phyloP scores from a whole-genome alignment of 495 filamentous ascomycete species.

The Aspergillus carlsbadensis region DNA sequence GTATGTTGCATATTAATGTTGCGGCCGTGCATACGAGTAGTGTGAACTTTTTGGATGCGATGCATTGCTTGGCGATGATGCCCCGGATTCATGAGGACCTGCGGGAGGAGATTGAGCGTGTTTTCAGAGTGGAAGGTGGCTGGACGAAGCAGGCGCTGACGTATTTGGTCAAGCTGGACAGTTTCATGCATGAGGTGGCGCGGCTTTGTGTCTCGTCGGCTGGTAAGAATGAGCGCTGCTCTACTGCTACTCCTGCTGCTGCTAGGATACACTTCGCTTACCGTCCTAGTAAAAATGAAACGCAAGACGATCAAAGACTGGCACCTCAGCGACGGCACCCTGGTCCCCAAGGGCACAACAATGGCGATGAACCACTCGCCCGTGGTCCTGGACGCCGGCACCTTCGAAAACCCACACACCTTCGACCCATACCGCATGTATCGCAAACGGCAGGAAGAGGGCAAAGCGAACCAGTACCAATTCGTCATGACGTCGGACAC shows the following conservation, averaged over 20 bases:
- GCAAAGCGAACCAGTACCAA: constrained; percentile 43
- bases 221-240: too few relatives aligned
- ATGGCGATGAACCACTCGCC: background rate
- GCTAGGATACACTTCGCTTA: too few relatives aligned
- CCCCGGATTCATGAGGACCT: background rate
- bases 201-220: too few relatives aligned
- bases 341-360: background rate
- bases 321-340: background rate
- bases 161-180: background rate
- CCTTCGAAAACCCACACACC: background rate
- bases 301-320: background rate
- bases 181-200: background rate
- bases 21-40: background rate
- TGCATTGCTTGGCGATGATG: background rate
- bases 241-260: too few relatives aligned
- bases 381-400: background rate
- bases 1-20: background rate
- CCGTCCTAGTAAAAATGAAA: background rate
- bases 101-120: background rate
- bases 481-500: constrained; percentile 45
- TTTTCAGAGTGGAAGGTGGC: background rate
- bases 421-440: background rate
- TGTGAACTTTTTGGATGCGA: background rate
- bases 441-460: constrained; percentile 8
- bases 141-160: background rate